phyloP scores from a whole-genome alignment of 2,329 filamentous ascomycete genomes.

The Tolypocladium sp. region DNA sequence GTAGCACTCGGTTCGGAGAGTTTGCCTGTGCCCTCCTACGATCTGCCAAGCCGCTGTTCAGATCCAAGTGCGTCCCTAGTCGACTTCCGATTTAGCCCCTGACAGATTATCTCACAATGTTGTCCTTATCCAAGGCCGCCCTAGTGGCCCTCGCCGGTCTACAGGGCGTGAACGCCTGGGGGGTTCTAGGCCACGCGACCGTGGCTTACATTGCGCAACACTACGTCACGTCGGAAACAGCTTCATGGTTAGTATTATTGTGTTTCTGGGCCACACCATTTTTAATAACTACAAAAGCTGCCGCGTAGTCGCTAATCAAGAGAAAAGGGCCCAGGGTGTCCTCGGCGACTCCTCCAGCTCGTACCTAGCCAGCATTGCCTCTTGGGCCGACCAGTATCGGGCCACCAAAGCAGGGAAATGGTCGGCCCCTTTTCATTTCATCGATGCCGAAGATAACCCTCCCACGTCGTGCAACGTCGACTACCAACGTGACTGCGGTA shows the following conservation, averaged over 20 bases:
- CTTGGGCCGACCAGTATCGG: slow-evolving; percentile 33
- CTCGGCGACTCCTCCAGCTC: slow-evolving; percentile 33
- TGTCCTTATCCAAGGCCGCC: slow-evolving; percentile 4
- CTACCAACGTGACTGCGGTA: slow-evolving; percentile 27
- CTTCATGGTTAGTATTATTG: slow-evolving; percentile 6
- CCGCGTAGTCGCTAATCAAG: neutral
- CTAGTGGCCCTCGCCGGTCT: slow-evolving; percentile 6
- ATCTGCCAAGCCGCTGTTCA: neutral
- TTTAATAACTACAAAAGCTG: accelerated
- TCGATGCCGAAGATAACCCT: slow-evolving; percentile 35
- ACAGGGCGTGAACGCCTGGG: slow-evolving; percentile 24
- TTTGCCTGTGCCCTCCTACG: no score
- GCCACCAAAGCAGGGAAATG: slow-evolving; percentile 36
- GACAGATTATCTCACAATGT: slow-evolving; percentile 3
- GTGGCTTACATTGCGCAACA: slow-evolving; percentile 43
- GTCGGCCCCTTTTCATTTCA: slow-evolving; percentile 39
- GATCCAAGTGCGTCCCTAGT: neutral
- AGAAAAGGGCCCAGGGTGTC: slow-evolving; percentile 11
- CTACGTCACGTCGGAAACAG: slow-evolving; percentile 32
- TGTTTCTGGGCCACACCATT: neutral
- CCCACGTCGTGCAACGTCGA: slow-evolving; percentile 25
- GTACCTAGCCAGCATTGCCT: slow-evolving; percentile 39
- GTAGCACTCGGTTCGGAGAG: neutral
- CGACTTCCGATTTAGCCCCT: neutral
- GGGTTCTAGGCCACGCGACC: slow-evolving; percentile 39